Base-by-base conservation (phyloP, 306 rosid genomes). In the Delonix regia region DNA sequence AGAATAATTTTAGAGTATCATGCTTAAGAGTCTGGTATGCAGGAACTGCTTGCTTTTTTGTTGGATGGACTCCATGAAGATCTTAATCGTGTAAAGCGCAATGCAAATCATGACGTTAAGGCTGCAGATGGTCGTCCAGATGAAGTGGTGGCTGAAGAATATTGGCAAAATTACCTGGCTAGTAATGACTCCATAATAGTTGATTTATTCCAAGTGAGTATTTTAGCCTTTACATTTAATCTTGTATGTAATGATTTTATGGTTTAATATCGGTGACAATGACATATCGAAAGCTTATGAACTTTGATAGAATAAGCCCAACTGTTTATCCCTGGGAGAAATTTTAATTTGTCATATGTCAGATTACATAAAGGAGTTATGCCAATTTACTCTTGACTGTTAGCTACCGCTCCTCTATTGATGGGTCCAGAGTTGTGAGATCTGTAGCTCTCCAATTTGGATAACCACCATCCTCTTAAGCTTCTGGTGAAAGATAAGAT, bases 31-130 rank as follows among this genome's bases (percentile, higher is more conserved):
- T 48, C 21, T 15, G 19, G 4, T 39, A 69, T 19, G 55, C 87
- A 93, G 97, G 97, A 93, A 81, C 88, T 93, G 76, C 92, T 90
- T 73, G 92, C 97, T n/a, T 90, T 93, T 83, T 78, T 93, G 89
- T 82, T 93, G 89, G 94, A 90, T 81, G 97, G 97, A 45, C 81
- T 93, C 47, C 96, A 93, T 75, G 96, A 93, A 81, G 97, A 93
- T 81, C 87, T 90, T 81, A 93, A 93, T 77, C 94, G 96, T 56
- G 94, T 89, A 48, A 93, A 89, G 73, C 81, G 88, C 84, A 93
- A 93, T 81, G 91, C 97, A 3, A 86, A 89, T 78, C 80, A 85
- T 55, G 96, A 90, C 82, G 92, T 89, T 75, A 89, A 89, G 82
- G 92, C 86, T 79, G 87, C 88, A 49, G 94, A 83, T 75, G 94